These are phyloP conservation scores for Aspergillus ustus DNA, from an alignment of 2,329 filamentous ascomycete genomes.

Conservation along the genomic window DNA sequence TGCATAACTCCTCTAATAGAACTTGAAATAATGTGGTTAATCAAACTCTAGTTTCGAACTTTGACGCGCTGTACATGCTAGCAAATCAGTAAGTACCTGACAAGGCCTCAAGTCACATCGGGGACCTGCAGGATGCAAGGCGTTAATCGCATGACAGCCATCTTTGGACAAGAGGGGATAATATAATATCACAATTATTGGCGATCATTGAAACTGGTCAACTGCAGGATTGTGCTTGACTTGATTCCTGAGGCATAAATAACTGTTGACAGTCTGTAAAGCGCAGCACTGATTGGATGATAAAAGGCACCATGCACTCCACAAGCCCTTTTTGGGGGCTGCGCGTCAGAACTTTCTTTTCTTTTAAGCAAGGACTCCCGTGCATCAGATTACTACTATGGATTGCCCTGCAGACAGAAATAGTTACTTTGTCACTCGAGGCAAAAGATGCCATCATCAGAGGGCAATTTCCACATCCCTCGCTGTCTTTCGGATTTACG, in stretches of 20 bases:
- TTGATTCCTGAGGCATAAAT: background rate
- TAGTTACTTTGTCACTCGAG: background rate
- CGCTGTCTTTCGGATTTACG: constrained; percentile 7
- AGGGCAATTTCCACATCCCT: background rate
- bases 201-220: constrained; percentile 10
- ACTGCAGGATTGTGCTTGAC: background rate
- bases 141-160: background rate
- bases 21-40: background rate
- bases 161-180: background rate
- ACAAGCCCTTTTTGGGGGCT: no score
- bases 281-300: background rate
- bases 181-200: constrained; percentile 1
- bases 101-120: background rate
- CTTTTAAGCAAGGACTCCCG: background rate
- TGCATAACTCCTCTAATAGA: background rate
- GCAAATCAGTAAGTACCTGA: background rate
- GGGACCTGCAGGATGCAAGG: constrained; percentile 1
- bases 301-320: background rate
- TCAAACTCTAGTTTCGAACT: background rate
- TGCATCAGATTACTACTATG: background rate
- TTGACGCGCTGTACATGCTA: no score
- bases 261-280: background rate
- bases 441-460: background rate
- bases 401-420: background rate
- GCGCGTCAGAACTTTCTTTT: background rate